Conservation (phyloP, 2,329 filamentous ascomycete species). For the Clonostachys rosea region DNA sequence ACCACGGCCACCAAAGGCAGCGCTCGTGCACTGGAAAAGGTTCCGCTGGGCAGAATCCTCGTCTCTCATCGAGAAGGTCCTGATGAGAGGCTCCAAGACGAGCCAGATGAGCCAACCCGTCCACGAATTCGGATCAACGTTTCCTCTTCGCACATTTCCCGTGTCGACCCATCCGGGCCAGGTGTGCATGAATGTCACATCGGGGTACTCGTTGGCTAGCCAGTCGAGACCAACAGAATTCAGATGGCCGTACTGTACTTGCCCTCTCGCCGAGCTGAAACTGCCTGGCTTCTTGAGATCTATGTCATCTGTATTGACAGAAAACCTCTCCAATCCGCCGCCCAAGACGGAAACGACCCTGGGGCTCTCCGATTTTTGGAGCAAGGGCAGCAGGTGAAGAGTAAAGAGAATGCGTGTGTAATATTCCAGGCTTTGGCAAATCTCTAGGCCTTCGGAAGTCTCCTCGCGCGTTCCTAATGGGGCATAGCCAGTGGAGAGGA, state of each 20-base stretch:
- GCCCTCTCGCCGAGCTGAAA: slow-evolving; percentile 11
- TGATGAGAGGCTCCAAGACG: neutral
- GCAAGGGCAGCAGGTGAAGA: slow-evolving; percentile 30
- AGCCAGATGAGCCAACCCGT: neutral
- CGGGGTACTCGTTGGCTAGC: slow-evolving; percentile 11
- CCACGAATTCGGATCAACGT: neutral
- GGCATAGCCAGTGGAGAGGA: slow-evolving; percentile 36
- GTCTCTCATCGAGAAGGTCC: neutral
- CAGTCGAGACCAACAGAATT: slow-evolving; percentile 14
- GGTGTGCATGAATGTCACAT: slow-evolving; percentile 17
- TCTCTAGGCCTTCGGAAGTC: slow-evolving; percentile 35
- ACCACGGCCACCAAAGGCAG: neutral
- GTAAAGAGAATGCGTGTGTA: slow-evolving; percentile 37
- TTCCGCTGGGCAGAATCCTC: neutral
- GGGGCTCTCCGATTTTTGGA: slow-evolving; percentile 16
- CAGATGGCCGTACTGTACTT: slow-evolving; percentile 19
- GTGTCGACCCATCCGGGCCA: slow-evolving; percentile 20
- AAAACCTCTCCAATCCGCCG: slow-evolving; percentile 9
- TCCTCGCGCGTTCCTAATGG: slow-evolving; percentile 29
- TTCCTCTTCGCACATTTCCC: slow-evolving; percentile 15
- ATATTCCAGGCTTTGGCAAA: slow-evolving; percentile 29
- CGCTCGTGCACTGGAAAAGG: neutral
- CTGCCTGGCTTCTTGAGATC: slow-evolving; percentile 17
- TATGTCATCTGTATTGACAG: slow-evolving; percentile 15
- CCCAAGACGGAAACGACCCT: slow-evolving; percentile 17